These are phyloP conservation scores for Ailanthus altissimus DNA, from an alignment of 345 rosid genomes.

Conservation along the genomic window DNA sequence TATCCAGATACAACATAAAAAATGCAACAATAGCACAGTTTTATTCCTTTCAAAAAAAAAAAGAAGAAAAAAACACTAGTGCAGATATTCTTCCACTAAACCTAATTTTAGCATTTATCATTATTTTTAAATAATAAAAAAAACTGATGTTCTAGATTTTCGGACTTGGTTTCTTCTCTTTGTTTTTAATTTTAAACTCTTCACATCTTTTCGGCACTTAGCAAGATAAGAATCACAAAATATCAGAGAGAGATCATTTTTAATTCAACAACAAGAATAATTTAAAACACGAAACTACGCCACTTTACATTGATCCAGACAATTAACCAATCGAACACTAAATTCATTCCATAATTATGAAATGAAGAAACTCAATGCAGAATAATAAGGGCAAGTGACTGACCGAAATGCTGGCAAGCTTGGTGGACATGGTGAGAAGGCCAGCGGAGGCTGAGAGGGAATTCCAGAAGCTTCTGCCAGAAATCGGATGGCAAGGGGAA, in stretches of 20 bases:
- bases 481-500: conserved; percentile 83
- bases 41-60: background rate
- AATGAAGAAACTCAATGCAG: background rate
- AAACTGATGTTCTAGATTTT: background rate
- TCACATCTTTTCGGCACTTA: background rate
- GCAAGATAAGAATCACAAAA: background rate
- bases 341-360: background rate
- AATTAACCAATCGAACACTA: background rate
- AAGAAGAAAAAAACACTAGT: background rate
- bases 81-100: background rate
- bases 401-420: conserved; percentile 79
- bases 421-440: conserved; percentile 58
- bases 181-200: background rate
- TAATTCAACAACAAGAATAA: background rate
- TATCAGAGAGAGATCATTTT: background rate
- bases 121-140: background rate
- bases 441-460: conserved; percentile 79
- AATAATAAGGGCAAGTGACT: conserved; percentile 23
- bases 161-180: background rate
- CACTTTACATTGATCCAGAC: background rate
- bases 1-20: background rate
- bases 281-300: background rate
- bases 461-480: conserved; percentile 92
- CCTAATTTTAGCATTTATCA: background rate
- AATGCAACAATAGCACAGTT: background rate